These are phyloP conservation scores for Auricularia cornea DNA, from an alignment of 768 basidiomycete genomes.

Conservation along the genomic window DNA sequence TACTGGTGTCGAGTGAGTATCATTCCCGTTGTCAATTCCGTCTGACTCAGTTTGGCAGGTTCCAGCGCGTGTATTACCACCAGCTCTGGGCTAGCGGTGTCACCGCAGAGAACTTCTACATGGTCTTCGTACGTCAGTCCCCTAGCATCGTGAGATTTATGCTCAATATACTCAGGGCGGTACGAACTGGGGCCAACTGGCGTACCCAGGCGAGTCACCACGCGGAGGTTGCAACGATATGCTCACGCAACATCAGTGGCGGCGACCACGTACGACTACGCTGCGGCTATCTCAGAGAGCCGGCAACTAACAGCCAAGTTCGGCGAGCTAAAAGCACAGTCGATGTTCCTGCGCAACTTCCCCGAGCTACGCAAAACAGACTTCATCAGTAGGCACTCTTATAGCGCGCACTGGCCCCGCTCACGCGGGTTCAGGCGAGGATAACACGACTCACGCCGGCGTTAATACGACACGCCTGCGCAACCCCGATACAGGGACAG, in stretches of 20 bases:
- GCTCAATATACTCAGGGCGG: constrained; percentile 10
- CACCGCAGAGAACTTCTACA: constrained; percentile 16
- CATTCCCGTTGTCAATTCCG: background rate
- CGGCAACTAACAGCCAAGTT: constrained; percentile 20
- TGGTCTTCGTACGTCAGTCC: constrained; percentile 1
- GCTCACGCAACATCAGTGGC: background rate
- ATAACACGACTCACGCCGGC: background rate
- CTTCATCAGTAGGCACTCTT: constrained; percentile 11
- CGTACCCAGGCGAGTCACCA: constrained; percentile 15
- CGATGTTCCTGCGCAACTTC: constrained; percentile 19
- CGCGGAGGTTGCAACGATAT: too few species aligned
- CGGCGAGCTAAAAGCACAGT: constrained; percentile 23
- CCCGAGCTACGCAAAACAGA: constrained; percentile 17
- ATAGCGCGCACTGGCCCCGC: constrained; percentile 9
- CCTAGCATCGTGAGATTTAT: background rate
- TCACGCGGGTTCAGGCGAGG: background rate
- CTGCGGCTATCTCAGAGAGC: constrained; percentile 20
- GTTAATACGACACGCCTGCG: constrained; percentile 14
- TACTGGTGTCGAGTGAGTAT: background rate
- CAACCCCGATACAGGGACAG: constrained; percentile 14
- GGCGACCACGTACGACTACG: constrained; percentile 17
- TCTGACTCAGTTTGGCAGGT: background rate
- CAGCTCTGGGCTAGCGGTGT: constrained; percentile 11
- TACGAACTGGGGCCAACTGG: constrained; percentile 20
- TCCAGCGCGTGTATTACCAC: constrained; percentile 8